Evolutionary conservation across 345 rosid species (phyloP), one percentile per base, ranked within the genome.

Genomic region (Eucalyptus polyanthemos): DNA sequence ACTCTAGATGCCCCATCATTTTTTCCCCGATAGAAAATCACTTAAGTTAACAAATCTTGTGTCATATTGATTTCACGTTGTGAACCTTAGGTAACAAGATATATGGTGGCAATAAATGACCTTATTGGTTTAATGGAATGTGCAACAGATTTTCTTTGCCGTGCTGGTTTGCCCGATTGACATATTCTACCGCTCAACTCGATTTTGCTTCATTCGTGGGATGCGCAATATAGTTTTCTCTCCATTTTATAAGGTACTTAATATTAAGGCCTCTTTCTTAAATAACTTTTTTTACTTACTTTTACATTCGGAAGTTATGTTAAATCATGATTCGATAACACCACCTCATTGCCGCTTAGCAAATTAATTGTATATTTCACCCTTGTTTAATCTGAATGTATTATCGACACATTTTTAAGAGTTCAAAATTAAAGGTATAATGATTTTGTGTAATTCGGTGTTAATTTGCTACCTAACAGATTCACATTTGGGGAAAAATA

Each of bases 201-300:
- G 99, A 87, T 95, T 89, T 91, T 95, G 97, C 92, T 98, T 97
- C 94, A 90, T 98, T 45, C 94, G 97, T 2, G 86, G 96, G 17
- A 86, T 98, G 37, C 94, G 99, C 14, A 98, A 97, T 95, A 97
- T 96, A 58, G 60, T 95, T 17, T 96, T 96, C 91, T 97, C 99
- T 87, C 99, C 99, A 47, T 94, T 98, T 89, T 97, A 96, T 91
- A 96, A 93, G 98, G 99, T 96, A 92, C 49, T 54, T 76, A 72
- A 21, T 76, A 24, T 76, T 37, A 21, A 3, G 47, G 83, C 83
- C 83, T 76, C 47, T 40, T 76, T 37, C 22, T 19, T 76, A 19
- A 21, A 21, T 6, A 37, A 21, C 4, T 42, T 40, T 37, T 8
- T 40, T 76, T 37, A 21, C 45, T 19, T 37, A 11, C 47, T 76